Percentiles rank a stretch among this genome's conserved stretches.
Evolutionary conservation across 495 filamentous ascomycete genomes (phyloP).

Genomic region (Tuber aestivum): DNA sequence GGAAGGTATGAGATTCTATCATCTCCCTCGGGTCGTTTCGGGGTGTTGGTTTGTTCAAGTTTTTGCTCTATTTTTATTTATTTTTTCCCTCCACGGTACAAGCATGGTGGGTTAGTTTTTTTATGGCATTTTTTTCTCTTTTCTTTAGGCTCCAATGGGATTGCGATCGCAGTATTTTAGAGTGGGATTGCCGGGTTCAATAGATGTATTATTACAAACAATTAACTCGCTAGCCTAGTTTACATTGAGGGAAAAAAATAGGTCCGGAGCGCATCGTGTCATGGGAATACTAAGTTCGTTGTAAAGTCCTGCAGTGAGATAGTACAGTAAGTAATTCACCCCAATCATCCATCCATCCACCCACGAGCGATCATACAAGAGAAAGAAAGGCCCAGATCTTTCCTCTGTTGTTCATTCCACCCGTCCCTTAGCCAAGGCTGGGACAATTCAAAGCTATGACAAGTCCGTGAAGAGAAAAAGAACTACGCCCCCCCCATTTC

Average conservation of each 20-base stretch:
- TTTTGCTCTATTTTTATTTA: no score
- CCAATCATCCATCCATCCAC: background rate
- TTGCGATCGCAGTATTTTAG: background rate
- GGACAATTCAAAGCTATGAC: slow-evolving; percentile 6
- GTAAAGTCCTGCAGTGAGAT: background rate
- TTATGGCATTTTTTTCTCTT: background rate
- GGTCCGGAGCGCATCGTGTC: background rate
- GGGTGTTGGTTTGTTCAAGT: background rate
- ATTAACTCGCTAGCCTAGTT: background rate
- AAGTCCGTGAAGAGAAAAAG: slow-evolving; percentile 11
- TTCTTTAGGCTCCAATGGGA: background rate
- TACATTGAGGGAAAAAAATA: background rate
- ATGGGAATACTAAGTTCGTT: background rate
- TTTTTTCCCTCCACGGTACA: background rate
- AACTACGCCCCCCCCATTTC: slow-evolving; percentile 17
- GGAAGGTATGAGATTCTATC: background rate
- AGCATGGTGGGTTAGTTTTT: background rate
- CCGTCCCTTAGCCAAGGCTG: background rate
- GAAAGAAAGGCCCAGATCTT: background rate
- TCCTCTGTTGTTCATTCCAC: background rate
- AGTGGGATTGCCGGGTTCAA: background rate
- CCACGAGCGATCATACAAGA: background rate
- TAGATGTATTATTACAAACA: background rate
- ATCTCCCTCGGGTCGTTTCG: background rate
- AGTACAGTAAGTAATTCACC: background rate